Conservation (phyloP, 306 rosid species). For the Gastrolobium bilobum region DNA sequence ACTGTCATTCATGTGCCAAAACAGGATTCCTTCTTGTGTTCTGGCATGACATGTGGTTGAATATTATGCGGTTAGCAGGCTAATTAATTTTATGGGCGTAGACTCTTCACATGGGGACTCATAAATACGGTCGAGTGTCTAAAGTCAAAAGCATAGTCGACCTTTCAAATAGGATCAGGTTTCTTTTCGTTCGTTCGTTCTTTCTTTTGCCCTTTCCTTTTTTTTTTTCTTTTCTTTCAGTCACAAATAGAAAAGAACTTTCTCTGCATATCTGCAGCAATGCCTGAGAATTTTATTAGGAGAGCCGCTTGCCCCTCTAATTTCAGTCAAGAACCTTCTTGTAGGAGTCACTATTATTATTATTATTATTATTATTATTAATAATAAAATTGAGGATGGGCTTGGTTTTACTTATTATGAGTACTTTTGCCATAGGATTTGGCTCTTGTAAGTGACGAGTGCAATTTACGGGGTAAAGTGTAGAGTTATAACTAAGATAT, state of each 20-base stretch:
- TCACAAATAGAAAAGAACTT: not conserved
- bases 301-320: not conserved
- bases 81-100: conserved; percentile 45
- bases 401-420: too few species aligned
- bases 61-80: conserved; percentile 50
- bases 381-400: too few species aligned
- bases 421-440: too few species aligned
- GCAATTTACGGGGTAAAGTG: too few species aligned
- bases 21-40: conserved; percentile 49
- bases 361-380: too few species aligned
- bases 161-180: not conserved
- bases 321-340: conserved; percentile 7
- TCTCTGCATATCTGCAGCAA: not conserved
- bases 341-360: not conserved
- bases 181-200: too few species aligned
- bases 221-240: not conserved
- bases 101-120: conserved; percentile 51
- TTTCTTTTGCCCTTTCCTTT: not conserved
- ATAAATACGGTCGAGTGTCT: conserved; percentile 33
- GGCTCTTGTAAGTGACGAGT: too few species aligned
- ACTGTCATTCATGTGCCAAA: conserved; percentile 54
- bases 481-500: too few species aligned
- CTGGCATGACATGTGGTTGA: conserved; percentile 55
- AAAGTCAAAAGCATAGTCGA: conserved; percentile 41
- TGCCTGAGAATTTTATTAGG: not conserved